phyloP scores from a whole-genome alignment of 192 early-diverging fungal species.

The Dissophora ornata region DNA sequence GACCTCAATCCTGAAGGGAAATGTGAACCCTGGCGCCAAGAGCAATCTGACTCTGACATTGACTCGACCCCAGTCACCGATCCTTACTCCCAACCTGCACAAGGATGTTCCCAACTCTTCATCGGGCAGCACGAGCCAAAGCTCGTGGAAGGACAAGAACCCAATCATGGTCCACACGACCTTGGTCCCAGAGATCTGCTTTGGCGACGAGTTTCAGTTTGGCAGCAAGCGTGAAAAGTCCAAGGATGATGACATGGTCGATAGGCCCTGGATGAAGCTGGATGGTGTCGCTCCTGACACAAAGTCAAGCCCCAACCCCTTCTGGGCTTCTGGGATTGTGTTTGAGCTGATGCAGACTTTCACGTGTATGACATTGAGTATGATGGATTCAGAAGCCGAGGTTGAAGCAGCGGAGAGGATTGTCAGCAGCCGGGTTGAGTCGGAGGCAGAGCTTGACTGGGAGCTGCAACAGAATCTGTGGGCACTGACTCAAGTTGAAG shows the following conservation, averaged over 20 bases:
- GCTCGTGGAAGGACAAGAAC: constrained; percentile 51
- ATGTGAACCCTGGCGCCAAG: constrained; percentile 38
- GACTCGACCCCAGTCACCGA: constrained; percentile 41
- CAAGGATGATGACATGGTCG: constrained; percentile 23
- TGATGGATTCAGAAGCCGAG: background rate
- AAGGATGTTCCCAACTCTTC: constrained; percentile 53
- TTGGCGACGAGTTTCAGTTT: constrained; percentile 45
- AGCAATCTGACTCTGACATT: constrained; percentile 31
- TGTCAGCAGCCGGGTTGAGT: background rate
- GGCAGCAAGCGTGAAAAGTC: constrained; percentile 8
- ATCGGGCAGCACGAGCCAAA: constrained; percentile 20
- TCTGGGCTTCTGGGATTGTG: constrained; percentile 22
- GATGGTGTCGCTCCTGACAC: background rate
- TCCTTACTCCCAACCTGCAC: constrained; percentile 41
- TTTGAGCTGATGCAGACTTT: constrained; percentile 41
- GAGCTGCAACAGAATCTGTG: constrained; percentile 42
- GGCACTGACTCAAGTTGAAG: constrained; percentile 25
- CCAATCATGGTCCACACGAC: constrained; percentile 53
- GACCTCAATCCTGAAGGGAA: constrained; percentile 47
- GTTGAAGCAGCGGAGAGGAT: background rate
- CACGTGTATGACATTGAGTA: constrained; percentile 1
- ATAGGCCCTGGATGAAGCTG: constrained; percentile 39
- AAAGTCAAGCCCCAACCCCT: background rate
- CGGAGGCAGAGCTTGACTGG: constrained; percentile 27
- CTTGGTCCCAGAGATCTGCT: constrained; percentile 46